Evolutionary conservation across 176 grass and related monocot genomes (phyloP), one percentile per base, ranked within the genome.

Genomic region (Cymbopogon citratus): DNA sequence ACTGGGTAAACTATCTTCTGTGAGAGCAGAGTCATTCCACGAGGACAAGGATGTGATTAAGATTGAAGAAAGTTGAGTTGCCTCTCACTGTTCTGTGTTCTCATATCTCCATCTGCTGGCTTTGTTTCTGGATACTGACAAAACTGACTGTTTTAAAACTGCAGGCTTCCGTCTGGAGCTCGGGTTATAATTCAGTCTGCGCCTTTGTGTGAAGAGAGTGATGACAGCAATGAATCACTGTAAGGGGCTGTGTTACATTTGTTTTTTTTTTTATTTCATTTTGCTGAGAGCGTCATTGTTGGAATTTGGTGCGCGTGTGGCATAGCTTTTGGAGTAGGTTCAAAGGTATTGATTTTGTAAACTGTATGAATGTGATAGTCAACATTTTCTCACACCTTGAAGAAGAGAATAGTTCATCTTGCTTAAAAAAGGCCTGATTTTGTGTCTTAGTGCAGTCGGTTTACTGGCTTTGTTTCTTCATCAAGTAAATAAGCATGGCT

Each of bases 31-130:
- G 49, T 95, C 97, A 70, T 99, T 95, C 79, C 88, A 87, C 27
- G 82, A 92, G 60, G 87, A 95, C 68, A 93, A 91, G 52, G 97
- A 95, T 14, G 70, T 95, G 66, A 91, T 93, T 85, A 99, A 86
- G 77, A 99, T 99, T 2, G 93, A 99, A 99, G 97, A 99, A 99
- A 96, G 93, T 91, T 96, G 77, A 96, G 93, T 93, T 83, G 11
- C 65, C 79, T 79, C 66, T 77, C 76, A 68, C 19, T 63, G 23
- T 77, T 88, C 15, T n/a, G n/a, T n/a, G n/a, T n/a, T 24, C 69
- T 48, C 76, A 18, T 16, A 0, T 86, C 1, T 33, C 81, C 5
- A 23, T 35, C 26, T 59, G 38, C 25, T 24, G 11, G 45, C 43
- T 78, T 35, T 78, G 26, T 45, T 46, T 73, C 60, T 79, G 2